Conservation (phyloP, 2,329 filamentous ascomycete species). For the Fusarium stilboides region DNA sequence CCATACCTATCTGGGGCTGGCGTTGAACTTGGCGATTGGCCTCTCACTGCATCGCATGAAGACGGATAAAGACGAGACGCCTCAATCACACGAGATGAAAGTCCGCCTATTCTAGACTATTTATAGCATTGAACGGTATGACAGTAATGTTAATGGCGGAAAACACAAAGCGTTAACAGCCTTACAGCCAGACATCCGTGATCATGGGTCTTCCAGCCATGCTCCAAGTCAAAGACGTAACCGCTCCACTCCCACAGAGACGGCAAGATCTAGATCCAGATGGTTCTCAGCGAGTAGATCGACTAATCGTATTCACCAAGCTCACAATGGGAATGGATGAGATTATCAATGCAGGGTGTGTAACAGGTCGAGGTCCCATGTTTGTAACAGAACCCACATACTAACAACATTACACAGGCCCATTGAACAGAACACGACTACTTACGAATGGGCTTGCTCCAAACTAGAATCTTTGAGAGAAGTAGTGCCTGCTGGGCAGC, state of each 20-base stretch:
- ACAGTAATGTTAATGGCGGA: no score
- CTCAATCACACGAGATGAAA: background rate
- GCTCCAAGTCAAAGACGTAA: background rate
- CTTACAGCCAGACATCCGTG: background rate
- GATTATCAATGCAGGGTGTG: background rate
- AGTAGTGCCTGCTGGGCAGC: no score
- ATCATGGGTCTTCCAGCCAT: background rate
- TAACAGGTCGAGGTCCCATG: background rate
- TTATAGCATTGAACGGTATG: background rate
- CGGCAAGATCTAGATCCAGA: background rate
- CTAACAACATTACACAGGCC: background rate
- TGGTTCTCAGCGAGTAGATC: background rate
- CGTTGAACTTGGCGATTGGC: background rate
- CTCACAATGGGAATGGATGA: background rate
- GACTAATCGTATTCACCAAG: background rate
- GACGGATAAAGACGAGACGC: background rate
- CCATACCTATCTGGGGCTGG: background rate
- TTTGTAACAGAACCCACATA: no score
- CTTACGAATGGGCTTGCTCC: background rate
- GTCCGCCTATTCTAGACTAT: background rate
- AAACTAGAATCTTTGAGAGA: background rate
- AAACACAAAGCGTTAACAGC: no score
- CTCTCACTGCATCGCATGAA: background rate
- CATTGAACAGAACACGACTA: background rate
- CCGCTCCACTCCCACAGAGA: background rate